These are phyloP conservation scores for Capsella rubella DNA, from an alignment of 441 rosid species.

Conservation along the genomic window DNA sequence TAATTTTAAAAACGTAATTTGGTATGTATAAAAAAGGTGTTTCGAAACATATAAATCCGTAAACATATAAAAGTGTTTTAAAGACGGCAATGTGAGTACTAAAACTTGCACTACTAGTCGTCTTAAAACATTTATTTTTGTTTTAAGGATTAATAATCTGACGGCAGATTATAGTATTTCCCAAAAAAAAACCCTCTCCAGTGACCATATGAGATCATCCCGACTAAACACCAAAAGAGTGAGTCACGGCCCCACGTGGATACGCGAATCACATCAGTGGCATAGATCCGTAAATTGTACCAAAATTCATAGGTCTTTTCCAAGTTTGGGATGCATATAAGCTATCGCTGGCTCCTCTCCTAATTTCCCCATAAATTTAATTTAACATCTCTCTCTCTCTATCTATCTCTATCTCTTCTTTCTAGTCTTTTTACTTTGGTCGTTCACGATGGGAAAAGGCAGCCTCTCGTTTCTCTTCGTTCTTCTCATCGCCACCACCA, in stretches of 20 bases:
- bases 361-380: conserved; percentile 13
- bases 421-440: background rate
- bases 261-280: conserved; percentile 43
- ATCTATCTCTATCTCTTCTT: too few species aligned
- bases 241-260: conserved; percentile 48
- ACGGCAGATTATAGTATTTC: conserved; percentile 8
- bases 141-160: conserved; percentile 21
- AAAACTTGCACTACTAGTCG: background rate
- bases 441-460: conserved; percentile 38
- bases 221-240: conserved; percentile 38
- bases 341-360: conserved; percentile 10
- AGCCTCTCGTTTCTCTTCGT: conserved; percentile 28
- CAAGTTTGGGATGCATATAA: conserved; percentile 33
- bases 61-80: too few species aligned
- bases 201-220: background rate
- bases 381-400: background rate
- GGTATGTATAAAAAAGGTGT: background rate
- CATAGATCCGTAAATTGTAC: conserved; percentile 33
- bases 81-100: too few species aligned
- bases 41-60: background rate
- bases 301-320: conserved; percentile 16
- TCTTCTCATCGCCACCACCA: conserved; percentile 43
- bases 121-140: background rate
- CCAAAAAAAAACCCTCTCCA: conserved; percentile 12
- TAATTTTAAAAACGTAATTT: background rate